These are phyloP conservation scores for Rhizopogon rudus DNA, from an alignment of 768 basidiomycete species.

Conservation along the genomic window DNA sequence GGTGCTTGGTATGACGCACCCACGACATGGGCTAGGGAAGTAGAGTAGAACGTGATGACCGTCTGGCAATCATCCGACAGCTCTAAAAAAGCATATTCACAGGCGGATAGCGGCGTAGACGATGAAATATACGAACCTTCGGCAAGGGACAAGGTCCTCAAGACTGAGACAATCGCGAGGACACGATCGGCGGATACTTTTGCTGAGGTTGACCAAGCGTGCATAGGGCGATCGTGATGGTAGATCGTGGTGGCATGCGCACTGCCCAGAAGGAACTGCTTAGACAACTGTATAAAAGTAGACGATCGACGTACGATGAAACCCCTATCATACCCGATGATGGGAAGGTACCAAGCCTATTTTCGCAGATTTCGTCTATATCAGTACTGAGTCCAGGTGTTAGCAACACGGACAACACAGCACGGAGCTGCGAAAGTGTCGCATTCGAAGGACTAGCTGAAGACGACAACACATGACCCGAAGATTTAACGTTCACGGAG, in stretches of 20 bases:
- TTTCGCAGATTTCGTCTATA: constrained; percentile 64
- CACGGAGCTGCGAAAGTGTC: constrained; percentile 51
- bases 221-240: constrained; percentile 27
- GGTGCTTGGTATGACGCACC: constrained; percentile 62
- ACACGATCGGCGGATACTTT: constrained; percentile 66
- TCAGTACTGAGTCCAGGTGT: constrained; percentile 66
- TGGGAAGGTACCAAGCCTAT: constrained; percentile 45
- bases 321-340: constrained; percentile 41
- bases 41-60: constrained; percentile 76
- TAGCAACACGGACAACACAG: constrained; percentile 58
- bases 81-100: constrained; percentile 36
- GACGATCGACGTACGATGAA: constrained; percentile 36
- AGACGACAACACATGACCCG: constrained; percentile 42
- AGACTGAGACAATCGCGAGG: constrained; percentile 58
- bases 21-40: constrained; percentile 58
- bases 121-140: constrained; percentile 44
- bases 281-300: not conserved
- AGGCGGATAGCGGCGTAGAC: not conserved
- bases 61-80: constrained; percentile 64
- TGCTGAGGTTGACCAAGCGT: constrained; percentile 71
- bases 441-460: constrained; percentile 24
- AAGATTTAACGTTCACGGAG: constrained; percentile 44
- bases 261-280: not conserved
- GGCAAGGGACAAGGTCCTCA: constrained; percentile 69
- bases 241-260: constrained; percentile 38